Evolutionary conservation across 768 basidiomycete genomes (phyloP).

Genomic region (Serendipita sp.): DNA sequence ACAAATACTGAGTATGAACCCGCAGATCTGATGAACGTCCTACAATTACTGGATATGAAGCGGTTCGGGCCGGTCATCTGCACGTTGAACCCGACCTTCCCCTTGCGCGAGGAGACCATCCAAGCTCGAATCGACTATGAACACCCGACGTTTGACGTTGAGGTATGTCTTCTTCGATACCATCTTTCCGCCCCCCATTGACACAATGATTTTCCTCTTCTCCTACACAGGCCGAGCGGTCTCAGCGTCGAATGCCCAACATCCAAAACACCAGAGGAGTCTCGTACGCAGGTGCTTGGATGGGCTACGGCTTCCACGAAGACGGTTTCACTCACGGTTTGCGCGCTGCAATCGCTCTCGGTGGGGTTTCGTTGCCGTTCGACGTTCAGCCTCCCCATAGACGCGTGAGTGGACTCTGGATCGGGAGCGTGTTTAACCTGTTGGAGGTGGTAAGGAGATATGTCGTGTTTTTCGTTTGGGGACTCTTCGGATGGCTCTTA

Average conservation of each 20-base stretch:
- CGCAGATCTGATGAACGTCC: slow-evolving; percentile 55
- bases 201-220: background rate
- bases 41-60: slow-evolving; percentile 46
- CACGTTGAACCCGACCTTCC: slow-evolving; percentile 58
- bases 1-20: background rate
- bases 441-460: background rate
- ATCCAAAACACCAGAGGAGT: slow-evolving; percentile 52
- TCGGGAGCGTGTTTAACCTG: background rate
- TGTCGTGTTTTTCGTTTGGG: too few species aligned
- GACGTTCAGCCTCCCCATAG: slow-evolving; percentile 1
- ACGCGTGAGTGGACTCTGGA: background rate
- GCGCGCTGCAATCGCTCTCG: slow-evolving; percentile 16
- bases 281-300: slow-evolving; percentile 55
- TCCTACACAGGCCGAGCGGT: slow-evolving; percentile 30
- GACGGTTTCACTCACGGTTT: slow-evolving; percentile 47
- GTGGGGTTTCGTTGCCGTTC: slow-evolving; percentile 1
- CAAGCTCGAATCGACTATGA: slow-evolving; percentile 43
- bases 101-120: slow-evolving; percentile 31
- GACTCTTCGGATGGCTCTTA: background rate
- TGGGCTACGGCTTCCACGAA: slow-evolving; percentile 69
- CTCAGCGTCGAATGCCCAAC: slow-evolving; percentile 33
- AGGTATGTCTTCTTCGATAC: slow-evolving; percentile 20
- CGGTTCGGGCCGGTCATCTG: slow-evolving; percentile 48
- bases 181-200: background rate
- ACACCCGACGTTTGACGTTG: slow-evolving; percentile 47